Conservation (phyloP, 345 rosid genomes). For the Geranium rotundifolium region DNA sequence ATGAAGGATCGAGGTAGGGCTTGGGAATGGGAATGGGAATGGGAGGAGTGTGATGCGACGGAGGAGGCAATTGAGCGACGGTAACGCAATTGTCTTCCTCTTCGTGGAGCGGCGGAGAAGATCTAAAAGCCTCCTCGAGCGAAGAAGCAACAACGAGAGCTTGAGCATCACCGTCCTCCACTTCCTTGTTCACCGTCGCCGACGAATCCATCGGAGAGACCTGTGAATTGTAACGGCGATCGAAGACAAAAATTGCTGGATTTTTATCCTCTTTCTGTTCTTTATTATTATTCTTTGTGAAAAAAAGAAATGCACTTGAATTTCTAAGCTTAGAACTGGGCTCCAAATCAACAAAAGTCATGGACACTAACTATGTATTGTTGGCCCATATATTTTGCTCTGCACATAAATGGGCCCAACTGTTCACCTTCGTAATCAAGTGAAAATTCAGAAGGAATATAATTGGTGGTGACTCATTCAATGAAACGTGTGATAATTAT, state of each 20-base stretch:
- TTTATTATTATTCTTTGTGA: too few species aligned
- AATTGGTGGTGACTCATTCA: too few species aligned
- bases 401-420: too few species aligned
- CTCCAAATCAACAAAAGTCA: too few species aligned
- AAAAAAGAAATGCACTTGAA: too few species aligned
- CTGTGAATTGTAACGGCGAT: not conserved
- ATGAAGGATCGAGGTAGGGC: not conserved
- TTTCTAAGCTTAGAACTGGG: too few species aligned
- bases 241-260: not conserved
- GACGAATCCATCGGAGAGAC: not conserved
- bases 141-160: not conserved
- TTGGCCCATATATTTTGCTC: too few species aligned
- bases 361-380: too few species aligned
- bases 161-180: not conserved
- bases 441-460: too few species aligned
- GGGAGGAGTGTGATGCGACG: not conserved
- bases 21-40: not conserved
- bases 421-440: too few species aligned
- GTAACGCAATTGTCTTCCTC: not conserved
- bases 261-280: too few species aligned
- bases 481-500: too few species aligned
- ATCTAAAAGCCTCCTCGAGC: not conserved
- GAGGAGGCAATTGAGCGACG: not conserved
- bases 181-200: not conserved
- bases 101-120: not conserved